phyloP scores from a whole-genome alignment of 192 early-diverging fungal species.

The Funneliformis mosseae region DNA sequence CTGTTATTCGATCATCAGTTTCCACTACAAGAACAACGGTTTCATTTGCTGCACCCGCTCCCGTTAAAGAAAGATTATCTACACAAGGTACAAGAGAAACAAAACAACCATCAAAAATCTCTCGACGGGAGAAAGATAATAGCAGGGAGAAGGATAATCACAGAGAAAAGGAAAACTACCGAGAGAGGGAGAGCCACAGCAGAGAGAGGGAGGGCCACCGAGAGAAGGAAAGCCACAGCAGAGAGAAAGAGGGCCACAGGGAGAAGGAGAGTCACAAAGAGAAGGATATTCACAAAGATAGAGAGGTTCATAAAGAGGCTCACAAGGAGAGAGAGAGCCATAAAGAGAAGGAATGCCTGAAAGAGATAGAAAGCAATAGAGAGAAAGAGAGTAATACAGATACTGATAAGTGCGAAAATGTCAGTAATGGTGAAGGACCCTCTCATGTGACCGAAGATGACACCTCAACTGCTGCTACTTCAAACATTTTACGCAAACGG shows the following conservation, averaged over 20 bases:
- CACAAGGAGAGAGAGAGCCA: neutral
- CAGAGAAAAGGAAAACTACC: no score
- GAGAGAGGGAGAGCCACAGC: no score
- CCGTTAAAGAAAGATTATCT: neutral
- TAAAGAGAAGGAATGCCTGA: neutral
- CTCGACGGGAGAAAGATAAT: neutral
- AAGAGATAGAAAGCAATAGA: neutral
- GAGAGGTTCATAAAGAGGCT: neutral
- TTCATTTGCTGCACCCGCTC: neutral
- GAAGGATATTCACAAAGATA: neutral
- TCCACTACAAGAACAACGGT: neutral
- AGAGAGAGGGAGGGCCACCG: no score
- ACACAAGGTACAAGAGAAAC: neutral
- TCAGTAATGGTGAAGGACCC: conserved; percentile 9
- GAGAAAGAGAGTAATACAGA: no score
- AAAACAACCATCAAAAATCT: neutral
- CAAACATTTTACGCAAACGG: neutral
- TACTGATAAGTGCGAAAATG: neutral
- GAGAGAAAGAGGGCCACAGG: no score
- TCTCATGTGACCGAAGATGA: neutral
- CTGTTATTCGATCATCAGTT: neutral
- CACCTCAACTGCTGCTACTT: no score
- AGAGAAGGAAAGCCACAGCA: no score
- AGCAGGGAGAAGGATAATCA: neutral
- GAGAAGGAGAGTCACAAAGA: no score